phyloP scores from a whole-genome alignment of 1,284 basidiomycete species.

The Sporisorium scitamineum region DNA sequence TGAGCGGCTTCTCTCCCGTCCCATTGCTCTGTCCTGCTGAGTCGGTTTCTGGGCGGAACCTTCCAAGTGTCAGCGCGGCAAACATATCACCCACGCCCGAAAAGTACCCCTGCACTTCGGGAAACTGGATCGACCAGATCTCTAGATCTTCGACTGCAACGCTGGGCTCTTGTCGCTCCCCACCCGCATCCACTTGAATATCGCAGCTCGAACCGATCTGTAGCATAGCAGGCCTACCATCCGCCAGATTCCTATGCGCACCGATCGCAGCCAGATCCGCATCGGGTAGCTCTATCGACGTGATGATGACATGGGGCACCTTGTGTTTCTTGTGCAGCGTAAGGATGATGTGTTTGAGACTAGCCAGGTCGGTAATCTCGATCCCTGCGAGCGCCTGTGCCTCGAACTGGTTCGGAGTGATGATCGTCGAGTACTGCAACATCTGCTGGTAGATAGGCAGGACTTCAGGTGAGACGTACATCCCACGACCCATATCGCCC shows the following conservation, averaged over 20 bases:
- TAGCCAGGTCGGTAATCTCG: slow-evolving; percentile 76
- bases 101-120: slow-evolving; percentile 89
- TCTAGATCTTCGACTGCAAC: slow-evolving; percentile 10
- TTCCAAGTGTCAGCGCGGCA: slow-evolving; percentile 88
- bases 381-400: slow-evolving; percentile 75
- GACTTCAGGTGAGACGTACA: slow-evolving; percentile 90
- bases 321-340: slow-evolving; percentile 80
- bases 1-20: slow-evolving; percentile 69
- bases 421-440: slow-evolving; percentile 84
- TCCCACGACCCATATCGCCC: slow-evolving; percentile 72
- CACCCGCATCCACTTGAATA: slow-evolving; percentile 29
- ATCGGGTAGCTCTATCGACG: slow-evolving; percentile 76
- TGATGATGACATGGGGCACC: slow-evolving; percentile 90
- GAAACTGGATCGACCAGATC: slow-evolving; percentile 78
- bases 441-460: slow-evolving; percentile 87
- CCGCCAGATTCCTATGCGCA: slow-evolving; percentile 27
- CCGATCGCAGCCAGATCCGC: slow-evolving; percentile 54
- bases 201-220: slow-evolving; percentile 68
- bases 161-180: slow-evolving; percentile 17
- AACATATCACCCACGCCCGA: slow-evolving; percentile 97
- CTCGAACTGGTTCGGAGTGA: slow-evolving; percentile 98
- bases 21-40: slow-evolving; percentile 11
- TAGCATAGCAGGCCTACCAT: slow-evolving; percentile 57
- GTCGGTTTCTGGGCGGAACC: slow-evolving; percentile 73
- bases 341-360: slow-evolving; percentile 78